Percentiles rank a stretch among this genome's conserved stretches.
phyloP scores from a whole-genome alignment of 192 early-diverging fungal genomes.

The Coemansia sp. region DNA sequence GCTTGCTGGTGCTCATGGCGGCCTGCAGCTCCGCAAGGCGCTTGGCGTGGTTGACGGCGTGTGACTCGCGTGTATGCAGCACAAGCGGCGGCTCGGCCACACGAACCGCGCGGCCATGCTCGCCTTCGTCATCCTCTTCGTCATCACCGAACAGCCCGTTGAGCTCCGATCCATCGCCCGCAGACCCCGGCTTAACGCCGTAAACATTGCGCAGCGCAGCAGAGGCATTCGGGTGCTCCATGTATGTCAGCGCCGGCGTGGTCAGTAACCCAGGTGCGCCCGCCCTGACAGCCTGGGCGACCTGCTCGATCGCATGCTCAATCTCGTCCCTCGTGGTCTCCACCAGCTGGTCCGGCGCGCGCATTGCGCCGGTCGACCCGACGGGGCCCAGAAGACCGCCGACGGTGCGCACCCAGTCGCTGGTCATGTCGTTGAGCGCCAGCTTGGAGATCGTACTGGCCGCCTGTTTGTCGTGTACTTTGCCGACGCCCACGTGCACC shows the following conservation, averaged over 20 bases:
- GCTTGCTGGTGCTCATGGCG: constrained; percentile 7
- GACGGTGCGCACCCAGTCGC: constrained; percentile 47
- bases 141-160: constrained; percentile 27
- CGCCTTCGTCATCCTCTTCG: constrained; percentile 1
- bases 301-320: constrained; percentile 17
- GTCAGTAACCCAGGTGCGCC: constrained; percentile 6
- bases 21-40: constrained; percentile 28
- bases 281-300: constrained; percentile 15
- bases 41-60: constrained; percentile 30
- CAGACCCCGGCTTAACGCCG: constrained; percentile 4
- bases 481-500: constrained; percentile 30
- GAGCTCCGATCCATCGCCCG: not conserved
- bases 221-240: not conserved
- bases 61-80: constrained; percentile 17
- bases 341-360: constrained; percentile 7
- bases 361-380: constrained; percentile 26
- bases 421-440: constrained; percentile 15
- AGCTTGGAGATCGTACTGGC: constrained; percentile 21
- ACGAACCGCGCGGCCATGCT: no score
- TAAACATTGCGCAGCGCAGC: constrained; percentile 19
- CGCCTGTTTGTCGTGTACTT: constrained; percentile 18
- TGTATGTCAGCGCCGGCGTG: constrained; percentile 4
- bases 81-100: not conserved
- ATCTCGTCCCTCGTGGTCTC: constrained; percentile 27
- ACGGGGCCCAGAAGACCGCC: constrained; percentile 32